phyloP scores from a whole-genome alignment of 192 early-diverging fungal genomes.

The Mortierella alpina region DNA sequence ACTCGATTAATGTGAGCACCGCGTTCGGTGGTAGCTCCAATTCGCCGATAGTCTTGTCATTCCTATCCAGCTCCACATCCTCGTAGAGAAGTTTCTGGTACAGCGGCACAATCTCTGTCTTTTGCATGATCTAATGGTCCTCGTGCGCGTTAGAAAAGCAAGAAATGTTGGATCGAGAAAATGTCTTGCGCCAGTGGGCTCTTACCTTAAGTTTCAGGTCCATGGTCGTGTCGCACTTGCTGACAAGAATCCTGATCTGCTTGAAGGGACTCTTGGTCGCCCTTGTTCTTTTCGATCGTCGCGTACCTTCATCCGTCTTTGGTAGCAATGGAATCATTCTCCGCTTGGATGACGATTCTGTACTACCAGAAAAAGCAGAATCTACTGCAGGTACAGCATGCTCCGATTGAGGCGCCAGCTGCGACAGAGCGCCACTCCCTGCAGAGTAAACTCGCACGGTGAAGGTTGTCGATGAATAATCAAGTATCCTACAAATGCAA shows the following conservation, averaged over 20 bases:
- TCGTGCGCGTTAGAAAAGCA: too few species aligned
- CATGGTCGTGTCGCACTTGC: conserved; percentile 36
- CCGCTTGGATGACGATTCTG: conserved; percentile 1
- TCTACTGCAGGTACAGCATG: background rate
- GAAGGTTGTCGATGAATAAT: conserved; percentile 15
- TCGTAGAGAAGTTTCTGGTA: conserved; percentile 42
- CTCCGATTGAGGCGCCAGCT: background rate
- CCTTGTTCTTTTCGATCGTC: conserved; percentile 28
- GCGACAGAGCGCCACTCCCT: background rate
- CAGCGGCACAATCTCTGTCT: conserved; percentile 35
- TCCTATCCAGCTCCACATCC: conserved; percentile 29
- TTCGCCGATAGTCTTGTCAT: conserved; percentile 35
- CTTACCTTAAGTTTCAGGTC: conserved; percentile 42
- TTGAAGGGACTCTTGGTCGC: conserved; percentile 13
- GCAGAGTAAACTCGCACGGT: conserved; percentile 14
- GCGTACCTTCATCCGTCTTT: background rate
- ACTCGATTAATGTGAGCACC: conserved; percentile 27
- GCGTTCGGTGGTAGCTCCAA: conserved; percentile 37
- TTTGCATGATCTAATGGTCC: conserved; percentile 36
- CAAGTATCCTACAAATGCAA: conserved; percentile 15
- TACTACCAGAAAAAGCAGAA: background rate
- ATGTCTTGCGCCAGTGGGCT: background rate
- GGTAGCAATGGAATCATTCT: background rate
- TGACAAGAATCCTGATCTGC: conserved; percentile 11
- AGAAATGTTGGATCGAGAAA: background rate